phyloP scores from a whole-genome alignment of 371 early-diverging fungal species.

The Rhizopus sp. region DNA sequence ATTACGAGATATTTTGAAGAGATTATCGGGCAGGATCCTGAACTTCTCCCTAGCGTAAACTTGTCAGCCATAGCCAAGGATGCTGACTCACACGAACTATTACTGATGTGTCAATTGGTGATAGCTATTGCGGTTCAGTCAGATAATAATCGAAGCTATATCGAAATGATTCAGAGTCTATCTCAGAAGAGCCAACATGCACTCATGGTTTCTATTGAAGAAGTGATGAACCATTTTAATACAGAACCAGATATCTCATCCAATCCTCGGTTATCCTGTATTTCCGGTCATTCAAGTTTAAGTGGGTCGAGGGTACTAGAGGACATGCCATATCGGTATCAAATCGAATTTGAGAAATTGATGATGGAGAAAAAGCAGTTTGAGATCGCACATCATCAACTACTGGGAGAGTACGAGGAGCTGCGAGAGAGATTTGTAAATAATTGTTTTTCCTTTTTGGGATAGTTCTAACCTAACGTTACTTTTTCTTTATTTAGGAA shows the following conservation, averaged over 20 bases:
- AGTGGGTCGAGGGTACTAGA: slow-evolving; percentile 25
- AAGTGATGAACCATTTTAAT: slow-evolving; percentile 56
- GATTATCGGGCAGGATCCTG: slow-evolving; percentile 68
- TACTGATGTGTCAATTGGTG: slow-evolving; percentile 80
- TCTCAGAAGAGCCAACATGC: slow-evolving; percentile 79
- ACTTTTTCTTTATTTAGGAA: slow-evolving; percentile 51
- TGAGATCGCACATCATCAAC: slow-evolving; percentile 53
- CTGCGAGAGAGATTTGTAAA: slow-evolving; percentile 63
- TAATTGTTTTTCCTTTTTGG: too few species aligned
- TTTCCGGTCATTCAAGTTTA: slow-evolving; percentile 34
- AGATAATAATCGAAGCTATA: slow-evolving; percentile 78
- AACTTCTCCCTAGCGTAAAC: slow-evolving; percentile 60
- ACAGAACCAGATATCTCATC: slow-evolving; percentile 32
- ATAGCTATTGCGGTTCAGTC: slow-evolving; percentile 90
- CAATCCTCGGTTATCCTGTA: slow-evolving; percentile 31
- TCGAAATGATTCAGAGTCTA: slow-evolving; percentile 85
- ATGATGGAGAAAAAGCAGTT: slow-evolving; percentile 56
- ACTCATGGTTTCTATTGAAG: slow-evolving; percentile 91
- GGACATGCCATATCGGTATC: slow-evolving; percentile 47
- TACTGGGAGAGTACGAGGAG: slow-evolving; percentile 55
- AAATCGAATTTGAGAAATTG: slow-evolving; percentile 45
- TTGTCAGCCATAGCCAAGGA: slow-evolving; percentile 86
- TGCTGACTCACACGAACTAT: slow-evolving; percentile 66
- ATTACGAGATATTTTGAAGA: slow-evolving; percentile 88
- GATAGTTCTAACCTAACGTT: not conserved